These are phyloP conservation scores for Colletotrichum noveboracense DNA, from an alignment of 2,329 filamentous ascomycete genomes.

Conservation along the genomic window DNA sequence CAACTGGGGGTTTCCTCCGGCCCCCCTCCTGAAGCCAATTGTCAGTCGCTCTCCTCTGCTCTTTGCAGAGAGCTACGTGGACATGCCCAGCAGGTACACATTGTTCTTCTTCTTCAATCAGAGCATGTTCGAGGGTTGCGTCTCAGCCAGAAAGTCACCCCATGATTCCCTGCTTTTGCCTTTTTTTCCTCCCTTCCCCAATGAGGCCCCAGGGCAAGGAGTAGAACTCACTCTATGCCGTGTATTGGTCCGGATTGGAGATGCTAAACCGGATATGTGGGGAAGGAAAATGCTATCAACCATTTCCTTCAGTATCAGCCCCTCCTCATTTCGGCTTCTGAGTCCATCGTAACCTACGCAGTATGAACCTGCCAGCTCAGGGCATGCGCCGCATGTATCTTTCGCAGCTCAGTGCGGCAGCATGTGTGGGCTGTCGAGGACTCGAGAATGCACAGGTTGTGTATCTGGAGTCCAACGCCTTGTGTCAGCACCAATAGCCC, in stretches of 20 bases:
- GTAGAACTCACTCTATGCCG: neutral
- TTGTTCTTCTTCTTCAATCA: neutral
- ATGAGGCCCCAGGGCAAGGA: neutral
- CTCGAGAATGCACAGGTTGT: neutral
- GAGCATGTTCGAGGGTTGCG: constrained; percentile 2
- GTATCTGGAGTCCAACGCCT: neutral
- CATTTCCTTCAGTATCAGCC: neutral
- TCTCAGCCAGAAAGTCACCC: constrained; percentile 7
- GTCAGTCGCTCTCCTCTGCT: neutral
- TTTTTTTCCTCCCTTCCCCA: neutral
- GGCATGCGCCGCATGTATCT: neutral
- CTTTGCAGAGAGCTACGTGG: neutral
- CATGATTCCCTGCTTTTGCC: neutral
- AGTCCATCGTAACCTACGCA: neutral
- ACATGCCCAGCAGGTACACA: neutral
- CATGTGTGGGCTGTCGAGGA: neutral
- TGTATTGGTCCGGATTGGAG: neutral
- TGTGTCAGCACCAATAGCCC: neutral
- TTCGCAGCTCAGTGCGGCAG: neutral
- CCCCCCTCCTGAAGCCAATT: neutral
- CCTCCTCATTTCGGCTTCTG: neutral
- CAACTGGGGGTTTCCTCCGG: neutral
- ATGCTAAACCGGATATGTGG: neutral
- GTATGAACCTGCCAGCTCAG: neutral
- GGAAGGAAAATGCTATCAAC: neutral